A percentile compares a stretch with the other conserved stretches of the same genome.
Conservation (phyloP, 2,329 filamentous ascomycete species). For the Colletotrichum truncatum region DNA sequence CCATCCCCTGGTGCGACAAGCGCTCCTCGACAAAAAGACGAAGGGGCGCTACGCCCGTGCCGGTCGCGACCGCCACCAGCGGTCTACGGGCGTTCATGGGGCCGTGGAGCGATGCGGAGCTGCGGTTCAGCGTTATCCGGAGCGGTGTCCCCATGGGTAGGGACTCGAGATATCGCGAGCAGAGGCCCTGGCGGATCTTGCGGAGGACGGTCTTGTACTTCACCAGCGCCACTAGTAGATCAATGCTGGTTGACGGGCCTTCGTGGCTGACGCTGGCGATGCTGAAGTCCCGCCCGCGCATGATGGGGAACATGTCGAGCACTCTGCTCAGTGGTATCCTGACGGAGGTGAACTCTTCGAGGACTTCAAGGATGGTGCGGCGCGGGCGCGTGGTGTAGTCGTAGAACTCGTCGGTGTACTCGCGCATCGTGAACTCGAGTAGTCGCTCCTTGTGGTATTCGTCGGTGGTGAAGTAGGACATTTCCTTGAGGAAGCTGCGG, state of each 20-base stretch:
- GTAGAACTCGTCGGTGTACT: slow-evolving; percentile 89
- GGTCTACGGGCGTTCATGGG: slow-evolving; percentile 55
- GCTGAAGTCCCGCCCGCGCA: slow-evolving; percentile 93
- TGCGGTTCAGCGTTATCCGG: slow-evolving; percentile 65
- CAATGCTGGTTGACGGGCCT: slow-evolving; percentile 55
- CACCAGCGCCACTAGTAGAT: slow-evolving; percentile 86
- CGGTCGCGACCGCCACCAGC: slow-evolving; percentile 82
- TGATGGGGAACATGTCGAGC: slow-evolving; percentile 78
- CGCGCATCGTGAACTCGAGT: slow-evolving; percentile 81
- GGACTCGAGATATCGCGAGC: slow-evolving; percentile 83
- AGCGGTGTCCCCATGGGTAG: slow-evolving; percentile 68
- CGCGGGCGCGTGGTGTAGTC: slow-evolving; percentile 94
- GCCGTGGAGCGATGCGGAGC: slow-evolving; percentile 51
- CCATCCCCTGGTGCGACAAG: slow-evolving; percentile 36
- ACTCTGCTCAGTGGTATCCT: slow-evolving; percentile 80
- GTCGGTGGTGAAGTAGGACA: slow-evolving; percentile 80
- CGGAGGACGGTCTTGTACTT: slow-evolving; percentile 91
- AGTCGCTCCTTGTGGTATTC: slow-evolving; percentile 81
- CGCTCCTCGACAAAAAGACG: slow-evolving; percentile 84
- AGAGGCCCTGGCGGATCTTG: slow-evolving; percentile 85
- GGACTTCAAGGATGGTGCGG: slow-evolving; percentile 89
- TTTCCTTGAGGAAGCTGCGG: slow-evolving; percentile 82
- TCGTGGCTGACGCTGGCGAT: slow-evolving; percentile 77
- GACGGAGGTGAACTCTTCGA: slow-evolving; percentile 89
- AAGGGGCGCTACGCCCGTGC: slow-evolving; percentile 88